A percentile compares a stretch with the other conserved stretches of the same genome.
Conservation (phyloP, 345 rosid genomes). For the sweet orange (Citrus sinensis) region DVS_A1.0 CM039162.1:7757501-7758000, state of each 20-base stretch:
- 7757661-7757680: background rate
- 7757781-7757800: constrained; percentile 3
- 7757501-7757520: background rate
- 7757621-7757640: background rate
- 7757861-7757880: constrained; percentile 22
- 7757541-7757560: background rate
- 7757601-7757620: background rate
- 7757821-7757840: constrained; percentile 17
- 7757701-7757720: constrained; percentile 2
- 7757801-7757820: background rate
- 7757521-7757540: constrained; percentile 3
- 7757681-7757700: background rate
- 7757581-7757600: constrained; percentile 5
- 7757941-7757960: constrained; percentile 10
- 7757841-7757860: constrained; percentile 24
- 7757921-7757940: background rate
- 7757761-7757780: constrained; percentile 11
- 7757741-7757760: constrained; percentile 8
- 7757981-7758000: background rate
- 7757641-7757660: background rate
- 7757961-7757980: background rate
- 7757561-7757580: background rate
- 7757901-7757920: background rate
- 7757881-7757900: constrained; percentile 23
- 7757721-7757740: constrained; percentile 7